A percentile compares a stretch with the other conserved stretches of the same genome.
Conservation (phyloP, 2,329 filamentous ascomycete genomes). For the Colletotrichum siamense region DNA sequence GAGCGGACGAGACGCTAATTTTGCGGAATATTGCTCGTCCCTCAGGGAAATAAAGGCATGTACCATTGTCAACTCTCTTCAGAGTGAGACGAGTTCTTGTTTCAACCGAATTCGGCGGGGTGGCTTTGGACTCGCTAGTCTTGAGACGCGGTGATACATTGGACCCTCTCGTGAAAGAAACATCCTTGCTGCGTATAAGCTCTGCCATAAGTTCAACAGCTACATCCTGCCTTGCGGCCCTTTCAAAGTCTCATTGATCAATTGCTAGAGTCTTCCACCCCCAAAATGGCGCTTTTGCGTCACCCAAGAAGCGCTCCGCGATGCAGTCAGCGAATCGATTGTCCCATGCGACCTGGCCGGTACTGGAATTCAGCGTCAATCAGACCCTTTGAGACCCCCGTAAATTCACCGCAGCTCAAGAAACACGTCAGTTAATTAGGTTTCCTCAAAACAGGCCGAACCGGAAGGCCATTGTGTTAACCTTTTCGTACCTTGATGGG, state of each 20-base stretch:
- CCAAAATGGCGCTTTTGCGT: neutral
- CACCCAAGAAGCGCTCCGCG: neutral
- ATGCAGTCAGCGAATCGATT: neutral
- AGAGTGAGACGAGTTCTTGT: neutral
- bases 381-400: neutral
- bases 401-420: neutral
- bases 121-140: neutral
- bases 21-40: no score
- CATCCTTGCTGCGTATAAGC: neutral
- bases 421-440: accelerated
- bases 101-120: neutral
- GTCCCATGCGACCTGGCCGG: neutral
- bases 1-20: no score
- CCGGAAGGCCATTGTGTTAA: neutral
- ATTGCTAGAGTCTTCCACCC: neutral
- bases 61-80: no score
- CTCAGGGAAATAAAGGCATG: no score
- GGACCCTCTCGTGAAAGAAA: neutral
- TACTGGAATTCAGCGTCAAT: neutral
- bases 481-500: no score
- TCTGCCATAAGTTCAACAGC: neutral
- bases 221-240: neutral
- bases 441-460: neutral
- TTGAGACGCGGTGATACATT: neutral
- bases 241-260: neutral